A percentile compares a stretch with the other conserved stretches of the same genome.
Evolutionary conservation across 768 basidiomycete species (phyloP).

Genomic region (Candolleomyces efflorescens): DNA sequence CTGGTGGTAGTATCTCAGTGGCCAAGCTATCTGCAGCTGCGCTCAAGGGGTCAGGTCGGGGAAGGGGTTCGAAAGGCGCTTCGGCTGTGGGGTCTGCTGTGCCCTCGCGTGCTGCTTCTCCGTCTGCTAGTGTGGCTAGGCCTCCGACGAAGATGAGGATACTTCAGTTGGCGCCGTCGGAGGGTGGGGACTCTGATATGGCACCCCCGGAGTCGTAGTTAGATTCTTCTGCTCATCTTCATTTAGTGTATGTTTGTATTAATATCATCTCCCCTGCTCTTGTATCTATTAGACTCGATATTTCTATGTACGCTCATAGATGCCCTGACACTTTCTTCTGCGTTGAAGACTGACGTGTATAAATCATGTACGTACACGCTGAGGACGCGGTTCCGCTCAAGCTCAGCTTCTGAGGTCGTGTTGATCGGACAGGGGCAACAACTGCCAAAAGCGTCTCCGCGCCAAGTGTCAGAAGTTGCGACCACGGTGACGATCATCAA

Average conservation of each 20-base stretch:
- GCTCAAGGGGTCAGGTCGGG: slow-evolving; percentile 32
- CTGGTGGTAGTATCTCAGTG: slow-evolving; percentile 27
- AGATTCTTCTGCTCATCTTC: not conserved
- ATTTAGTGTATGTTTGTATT: not conserved
- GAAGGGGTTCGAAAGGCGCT: slow-evolving; percentile 31
- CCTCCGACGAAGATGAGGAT: slow-evolving; percentile 67
- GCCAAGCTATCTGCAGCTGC: slow-evolving; percentile 39
- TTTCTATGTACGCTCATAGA: slow-evolving; percentile 24
- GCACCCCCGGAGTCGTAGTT: slow-evolving; percentile 7
- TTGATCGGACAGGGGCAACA: not conserved
- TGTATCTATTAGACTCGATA: slow-evolving; percentile 9
- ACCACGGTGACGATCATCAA: not conserved
- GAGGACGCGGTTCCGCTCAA: no score
- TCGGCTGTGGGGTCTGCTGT: slow-evolving; percentile 46
- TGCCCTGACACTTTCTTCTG: slow-evolving; percentile 5
- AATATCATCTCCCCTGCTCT: not conserved
- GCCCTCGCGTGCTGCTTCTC: slow-evolving; percentile 55
- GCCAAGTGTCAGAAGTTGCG: not conserved
- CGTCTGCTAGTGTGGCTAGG: slow-evolving; percentile 29
- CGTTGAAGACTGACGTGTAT: not conserved
- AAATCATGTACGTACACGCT: not conserved
- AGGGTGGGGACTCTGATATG: slow-evolving; percentile 47
- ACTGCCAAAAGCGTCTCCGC: not conserved
- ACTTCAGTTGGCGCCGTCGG: slow-evolving; percentile 47
- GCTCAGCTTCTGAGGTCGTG: no score